Percentiles rank a stretch among this genome's conserved stretches.
Evolutionary conservation across 306 rosid species (phyloP).

Genomic region (Luffa acutangula): DNA sequence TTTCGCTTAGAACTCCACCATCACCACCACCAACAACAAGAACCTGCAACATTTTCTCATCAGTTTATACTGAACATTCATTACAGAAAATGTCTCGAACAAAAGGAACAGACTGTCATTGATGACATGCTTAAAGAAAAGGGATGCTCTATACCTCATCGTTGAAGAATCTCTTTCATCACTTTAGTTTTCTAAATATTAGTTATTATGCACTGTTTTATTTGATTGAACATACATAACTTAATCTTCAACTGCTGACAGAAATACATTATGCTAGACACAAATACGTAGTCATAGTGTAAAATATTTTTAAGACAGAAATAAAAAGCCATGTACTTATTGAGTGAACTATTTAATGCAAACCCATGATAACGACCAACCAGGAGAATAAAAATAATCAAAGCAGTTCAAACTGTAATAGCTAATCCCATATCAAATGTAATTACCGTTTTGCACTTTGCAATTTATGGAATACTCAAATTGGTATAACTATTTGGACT

Average conservation of each 20-base stretch:
- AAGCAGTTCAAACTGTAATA: neutral
- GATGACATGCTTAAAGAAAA: neutral
- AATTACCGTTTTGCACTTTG: neutral
- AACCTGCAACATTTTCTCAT: conserved; percentile 35
- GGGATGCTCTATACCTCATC: neutral
- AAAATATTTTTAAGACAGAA: neutral
- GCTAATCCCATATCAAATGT: neutral
- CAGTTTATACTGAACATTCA: neutral
- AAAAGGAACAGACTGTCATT: neutral
- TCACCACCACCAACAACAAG: conserved; percentile 97
- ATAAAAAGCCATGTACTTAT: neutral
- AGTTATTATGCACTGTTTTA: neutral
- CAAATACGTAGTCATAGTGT: neutral
- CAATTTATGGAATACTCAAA: neutral
- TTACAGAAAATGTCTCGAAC: neutral
- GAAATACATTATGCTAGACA: neutral
- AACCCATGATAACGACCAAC: neutral
- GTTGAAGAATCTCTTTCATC: neutral
- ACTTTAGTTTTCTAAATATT: neutral
- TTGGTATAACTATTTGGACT: neutral
- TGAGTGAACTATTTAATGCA: neutral
- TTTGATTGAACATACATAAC: neutral
- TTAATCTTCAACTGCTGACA: neutral
- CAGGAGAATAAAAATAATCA: neutral
- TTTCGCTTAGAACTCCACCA: conserved; percentile 89